These are phyloP conservation scores for Fusarium dlaminii DNA, from an alignment of 2,329 filamentous ascomycete genomes.

Conservation along the genomic window DNA sequence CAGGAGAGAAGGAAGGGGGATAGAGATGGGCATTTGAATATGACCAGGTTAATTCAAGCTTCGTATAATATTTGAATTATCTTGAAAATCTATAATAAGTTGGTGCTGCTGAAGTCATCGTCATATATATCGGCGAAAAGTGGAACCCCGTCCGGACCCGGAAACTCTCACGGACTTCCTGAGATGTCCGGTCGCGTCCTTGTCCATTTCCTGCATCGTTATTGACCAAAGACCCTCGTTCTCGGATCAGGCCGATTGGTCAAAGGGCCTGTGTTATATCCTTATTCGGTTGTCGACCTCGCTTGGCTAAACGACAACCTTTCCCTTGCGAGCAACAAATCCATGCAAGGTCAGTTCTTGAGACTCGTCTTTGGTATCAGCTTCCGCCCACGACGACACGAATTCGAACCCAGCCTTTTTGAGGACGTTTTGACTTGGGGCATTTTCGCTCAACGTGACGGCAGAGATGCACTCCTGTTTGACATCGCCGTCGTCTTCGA, in stretches of 20 bases:
- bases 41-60: neutral
- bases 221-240: neutral
- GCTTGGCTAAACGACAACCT: neutral
- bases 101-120: neutral
- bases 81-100: neutral
- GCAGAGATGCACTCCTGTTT: conserved; percentile 57
- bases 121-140: conserved; percentile 15
- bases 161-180: conserved; percentile 34
- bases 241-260: conserved; percentile 16
- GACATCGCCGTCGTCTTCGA: conserved; percentile 38
- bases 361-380: conserved; percentile 33
- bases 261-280: neutral
- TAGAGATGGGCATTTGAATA: conserved; percentile 19
- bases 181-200: conserved; percentile 31
- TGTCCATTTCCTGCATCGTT: neutral
- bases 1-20: conserved; percentile 45
- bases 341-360: conserved; percentile 38
- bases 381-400: conserved; percentile 52
- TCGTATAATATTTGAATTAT: neutral
- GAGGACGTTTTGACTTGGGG: conserved; percentile 64
- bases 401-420: conserved; percentile 64
- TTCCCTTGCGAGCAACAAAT: conserved; percentile 30
- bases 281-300: conserved; percentile 1
- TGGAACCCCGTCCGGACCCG: conserved; percentile 26
- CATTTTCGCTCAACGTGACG: conserved; percentile 60